Evolutionary conservation across 2,329 filamentous ascomycete genomes (phyloP), one percentile per base, ranked within the genome.

Genomic region (Fusarium sp.): DNA sequence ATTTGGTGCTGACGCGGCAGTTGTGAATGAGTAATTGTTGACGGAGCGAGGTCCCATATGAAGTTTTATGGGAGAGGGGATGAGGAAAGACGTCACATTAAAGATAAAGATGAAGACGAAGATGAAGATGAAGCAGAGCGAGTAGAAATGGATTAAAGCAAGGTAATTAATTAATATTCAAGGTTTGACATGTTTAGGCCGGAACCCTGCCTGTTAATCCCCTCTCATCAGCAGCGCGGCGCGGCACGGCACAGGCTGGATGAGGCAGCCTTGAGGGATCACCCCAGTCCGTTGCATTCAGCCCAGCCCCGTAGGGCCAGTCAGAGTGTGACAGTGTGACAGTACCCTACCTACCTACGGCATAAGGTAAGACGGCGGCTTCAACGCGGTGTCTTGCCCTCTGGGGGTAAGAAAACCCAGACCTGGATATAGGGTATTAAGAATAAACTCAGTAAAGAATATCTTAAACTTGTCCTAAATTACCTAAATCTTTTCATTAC

Each of bases 221-320:
- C 60, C 58, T 63, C 45, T 38, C 44, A 54, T 30, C 45, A 41
- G 20, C 39, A 48, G 45, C 41, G n/a, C 57, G 68, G 57, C 66
- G 38, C 59, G 51, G 50, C 39, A 62, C 38, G 38, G 55, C 59
- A 48, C 60, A 45, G 38, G 32, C 8, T 51, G 30, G 22, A 58
- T 59, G 68, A 68, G 69, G 72, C 60, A 75, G 64, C 72, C 66
- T 69, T 69, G 65, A 51, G 45, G 59, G 39, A 45, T 30, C 38
- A n/a, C 32, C 22, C 39, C 57, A 18, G 47, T 52, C 58, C 28
- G 36, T 62, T 41, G 32, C 51, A 55, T 66, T 47, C 62, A 67
- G 34, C 38, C 44, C 60, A 61, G 64, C 36, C 42, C 52, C 28
- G 11, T 50, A 50, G 24, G 55, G 55, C 55, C 55, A 58, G 55